These are phyloP conservation scores for Saprolegnia parasitica DNA, from an alignment of 352 stramenopile species.

Conservation along the genomic window DNA sequence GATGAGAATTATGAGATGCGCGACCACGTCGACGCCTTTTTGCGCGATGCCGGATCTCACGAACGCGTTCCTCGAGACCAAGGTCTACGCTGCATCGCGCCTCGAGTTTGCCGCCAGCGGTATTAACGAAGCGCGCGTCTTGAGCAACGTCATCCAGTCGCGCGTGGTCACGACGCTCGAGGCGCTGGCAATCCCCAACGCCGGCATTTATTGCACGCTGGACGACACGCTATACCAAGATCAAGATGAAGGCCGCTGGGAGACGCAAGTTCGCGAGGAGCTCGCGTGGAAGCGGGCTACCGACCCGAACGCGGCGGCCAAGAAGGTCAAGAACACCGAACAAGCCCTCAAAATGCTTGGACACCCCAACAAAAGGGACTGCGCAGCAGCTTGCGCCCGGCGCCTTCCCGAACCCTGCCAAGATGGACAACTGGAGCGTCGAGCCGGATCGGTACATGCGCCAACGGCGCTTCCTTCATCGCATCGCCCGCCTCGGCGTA, in stretches of 20 bases:
- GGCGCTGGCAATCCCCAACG: conserved; percentile 40
- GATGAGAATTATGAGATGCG: conserved; percentile 44
- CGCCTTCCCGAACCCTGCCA: conserved; percentile 71
- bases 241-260: conserved; percentile 60
- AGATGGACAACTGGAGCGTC: conserved; percentile 88
- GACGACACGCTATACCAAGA: conserved; percentile 64
- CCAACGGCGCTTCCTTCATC: background rate
- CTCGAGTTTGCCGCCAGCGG: conserved; percentile 78
- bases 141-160: conserved; percentile 66
- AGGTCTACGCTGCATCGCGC: conserved; percentile 48
- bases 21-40: conserved; percentile 74
- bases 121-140: too few species aligned
- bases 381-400: conserved; percentile 74
- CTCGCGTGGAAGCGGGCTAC: conserved; percentile 47
- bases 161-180: conserved; percentile 51
- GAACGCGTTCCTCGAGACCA: conserved; percentile 43
- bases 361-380: conserved; percentile 58
- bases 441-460: conserved; percentile 72
- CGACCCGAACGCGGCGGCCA: conserved; percentile 24
- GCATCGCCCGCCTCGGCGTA: conserved; percentile 34
- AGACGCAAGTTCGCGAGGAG: conserved; percentile 78
- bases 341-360: conserved; percentile 49
- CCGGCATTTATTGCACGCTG: conserved; percentile 54
- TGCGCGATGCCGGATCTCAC: conserved; percentile 61
- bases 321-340: conserved; percentile 40